Conservation (phyloP, 2,329 filamentous ascomycete species). For the Kalaharituber pfeilii region DNA sequence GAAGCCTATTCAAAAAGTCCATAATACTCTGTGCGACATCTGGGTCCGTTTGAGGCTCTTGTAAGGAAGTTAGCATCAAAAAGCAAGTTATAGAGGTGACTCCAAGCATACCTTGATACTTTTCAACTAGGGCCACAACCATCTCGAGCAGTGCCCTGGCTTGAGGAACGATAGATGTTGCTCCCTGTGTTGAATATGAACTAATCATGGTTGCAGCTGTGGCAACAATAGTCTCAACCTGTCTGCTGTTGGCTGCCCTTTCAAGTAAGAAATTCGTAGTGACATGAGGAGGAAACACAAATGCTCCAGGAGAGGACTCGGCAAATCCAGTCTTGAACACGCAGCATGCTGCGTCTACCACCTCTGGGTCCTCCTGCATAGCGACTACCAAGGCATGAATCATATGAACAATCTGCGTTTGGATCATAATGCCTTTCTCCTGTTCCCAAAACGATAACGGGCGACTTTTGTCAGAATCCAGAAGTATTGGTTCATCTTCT, state of each 20-base stretch:
- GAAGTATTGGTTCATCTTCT: slow-evolving; percentile 47
- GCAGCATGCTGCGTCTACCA: slow-evolving; percentile 53
- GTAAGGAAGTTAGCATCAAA: not conserved
- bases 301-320: slow-evolving; percentile 55
- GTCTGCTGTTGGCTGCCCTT: slow-evolving; percentile 42
- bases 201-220: slow-evolving; percentile 55
- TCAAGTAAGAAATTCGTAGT: slow-evolving; percentile 50
- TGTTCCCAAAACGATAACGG: slow-evolving; percentile 34
- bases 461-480: slow-evolving; percentile 37
- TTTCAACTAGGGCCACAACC: slow-evolving; percentile 44
- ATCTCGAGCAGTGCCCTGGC: slow-evolving; percentile 41
- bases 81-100: not conserved
- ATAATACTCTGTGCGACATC: slow-evolving; percentile 59
- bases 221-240: slow-evolving; percentile 50
- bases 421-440: slow-evolving; percentile 33
- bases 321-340: slow-evolving; percentile 59
- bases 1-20: slow-evolving; percentile 49
- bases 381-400: slow-evolving; percentile 35
- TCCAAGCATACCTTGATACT: slow-evolving; percentile 38
- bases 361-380: slow-evolving; percentile 45
- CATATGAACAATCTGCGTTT: slow-evolving; percentile 36
- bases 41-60: slow-evolving; percentile 44
- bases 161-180: slow-evolving; percentile 32
- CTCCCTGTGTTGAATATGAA: slow-evolving; percentile 35
- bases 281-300: slow-evolving; percentile 51